A percentile compares a stretch with the other conserved stretches of the same genome.
phyloP scores from a whole-genome alignment of 768 basidiomycete genomes.

The Kwoniella sp. region DNA sequence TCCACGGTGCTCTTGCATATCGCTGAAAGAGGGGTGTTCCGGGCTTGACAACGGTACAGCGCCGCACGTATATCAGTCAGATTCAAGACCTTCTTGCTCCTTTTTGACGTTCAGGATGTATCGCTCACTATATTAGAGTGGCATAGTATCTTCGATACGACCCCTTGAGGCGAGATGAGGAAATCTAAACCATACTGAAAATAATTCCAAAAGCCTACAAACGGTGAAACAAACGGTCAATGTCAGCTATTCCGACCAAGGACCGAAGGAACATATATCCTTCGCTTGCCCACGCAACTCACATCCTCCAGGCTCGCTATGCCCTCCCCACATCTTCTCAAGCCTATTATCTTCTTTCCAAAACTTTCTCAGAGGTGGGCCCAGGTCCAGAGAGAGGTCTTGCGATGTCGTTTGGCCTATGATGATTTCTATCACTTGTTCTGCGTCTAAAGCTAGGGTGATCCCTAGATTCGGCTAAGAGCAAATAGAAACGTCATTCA shows the following conservation, averaged over 20 bases:
- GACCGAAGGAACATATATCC: no score
- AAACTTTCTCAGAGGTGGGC: slow-evolving; percentile 72
- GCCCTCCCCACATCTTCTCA: slow-evolving; percentile 45
- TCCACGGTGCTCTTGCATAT: slow-evolving; percentile 90
- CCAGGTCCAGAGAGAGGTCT: slow-evolving; percentile 75
- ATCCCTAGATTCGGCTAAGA: slow-evolving; percentile 42
- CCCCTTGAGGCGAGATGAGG: slow-evolving; percentile 65
- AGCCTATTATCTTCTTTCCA: slow-evolving; percentile 75
- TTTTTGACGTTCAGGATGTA: no score
- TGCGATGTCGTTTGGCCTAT: slow-evolving; percentile 79
- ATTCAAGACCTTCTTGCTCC: no score
- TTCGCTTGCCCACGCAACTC: no score
- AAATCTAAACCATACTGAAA: slow-evolving; percentile 90
- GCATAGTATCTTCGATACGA: slow-evolving; percentile 79
- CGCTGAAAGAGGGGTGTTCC: slow-evolving; percentile 86
- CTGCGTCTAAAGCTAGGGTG: slow-evolving; percentile 40
- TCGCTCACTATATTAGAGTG: slow-evolving; percentile 80
- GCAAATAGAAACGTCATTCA: neutral
- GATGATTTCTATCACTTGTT: slow-evolving; percentile 62
- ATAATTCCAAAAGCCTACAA: slow-evolving; percentile 64
- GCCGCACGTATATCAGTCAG: no score
- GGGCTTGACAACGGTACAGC: slow-evolving; percentile 61
- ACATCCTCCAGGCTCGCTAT: slow-evolving; percentile 20
- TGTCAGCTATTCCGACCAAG: no score
- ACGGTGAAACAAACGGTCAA: neutral